Percentiles rank a stretch among this genome's conserved stretches.
Evolutionary conservation across 75 land plant genomes (phyloP).

Genomic region (Selaginella tamariscina): DNA sequence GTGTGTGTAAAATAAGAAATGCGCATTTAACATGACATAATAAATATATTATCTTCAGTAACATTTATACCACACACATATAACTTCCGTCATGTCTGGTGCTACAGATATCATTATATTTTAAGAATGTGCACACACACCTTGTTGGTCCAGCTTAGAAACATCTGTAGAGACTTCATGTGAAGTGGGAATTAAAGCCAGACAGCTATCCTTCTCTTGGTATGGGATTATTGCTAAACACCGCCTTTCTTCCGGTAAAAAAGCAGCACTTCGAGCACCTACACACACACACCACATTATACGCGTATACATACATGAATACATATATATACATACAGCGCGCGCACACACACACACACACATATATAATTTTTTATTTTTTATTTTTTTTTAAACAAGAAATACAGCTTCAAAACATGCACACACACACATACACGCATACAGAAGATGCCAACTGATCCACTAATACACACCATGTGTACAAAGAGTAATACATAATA

Average conservation of each 20-base stretch:
- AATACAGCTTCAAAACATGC: no score
- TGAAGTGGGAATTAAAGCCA: not conserved
- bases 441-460: no score
- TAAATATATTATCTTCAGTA: not conserved
- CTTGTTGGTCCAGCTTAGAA: not conserved
- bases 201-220: not conserved
- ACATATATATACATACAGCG: no score
- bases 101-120: not conserved
- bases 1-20: not conserved
- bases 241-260: not conserved
- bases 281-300: no score
- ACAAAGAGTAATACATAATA: no score
- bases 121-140: not conserved
- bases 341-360: no score
- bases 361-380: no score
- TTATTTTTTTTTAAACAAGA: no score
- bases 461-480: no score
- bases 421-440: no score
- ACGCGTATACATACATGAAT: no score
- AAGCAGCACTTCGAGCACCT: not conserved
- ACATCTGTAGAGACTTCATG: not conserved
- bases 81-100: not conserved
- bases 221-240: slow-evolving; percentile 8
- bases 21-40: not conserved
- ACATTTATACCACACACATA: not conserved